phyloP scores from a whole-genome alignment of 164 flowering plant genomes.

The Stephania cephalantha region DNA sequence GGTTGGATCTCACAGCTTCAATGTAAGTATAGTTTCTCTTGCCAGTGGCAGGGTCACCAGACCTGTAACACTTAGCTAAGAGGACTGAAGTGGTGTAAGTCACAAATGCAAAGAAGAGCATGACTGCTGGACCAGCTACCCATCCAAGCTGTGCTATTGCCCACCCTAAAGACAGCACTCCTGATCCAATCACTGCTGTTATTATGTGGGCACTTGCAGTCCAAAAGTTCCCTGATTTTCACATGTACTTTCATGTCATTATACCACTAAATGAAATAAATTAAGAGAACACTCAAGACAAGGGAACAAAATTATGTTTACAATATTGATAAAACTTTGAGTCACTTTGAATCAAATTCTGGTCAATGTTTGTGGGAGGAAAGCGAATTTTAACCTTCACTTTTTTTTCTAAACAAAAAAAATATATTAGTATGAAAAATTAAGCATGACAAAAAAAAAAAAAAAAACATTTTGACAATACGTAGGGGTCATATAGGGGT shows the following conservation, averaged over 20 bases:
- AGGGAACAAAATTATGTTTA: too few species aligned
- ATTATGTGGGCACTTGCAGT: slow-evolving; percentile 6
- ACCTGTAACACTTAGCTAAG: not conserved
- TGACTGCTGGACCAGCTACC: not conserved
- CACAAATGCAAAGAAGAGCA: not conserved
- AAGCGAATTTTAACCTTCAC: too few species aligned
- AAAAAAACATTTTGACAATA: too few species aligned
- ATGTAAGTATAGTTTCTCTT: slow-evolving; percentile 6
- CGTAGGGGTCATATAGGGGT: too few species aligned
- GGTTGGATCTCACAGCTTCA: not conserved
- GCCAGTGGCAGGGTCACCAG: slow-evolving; percentile 1
- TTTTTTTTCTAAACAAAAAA: too few species aligned
- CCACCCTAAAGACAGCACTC: slow-evolving; percentile 6
- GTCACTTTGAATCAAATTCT: too few species aligned
- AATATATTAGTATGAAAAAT: too few species aligned
- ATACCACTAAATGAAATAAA: not conserved
- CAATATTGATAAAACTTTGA: too few species aligned
- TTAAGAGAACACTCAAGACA: too few species aligned
- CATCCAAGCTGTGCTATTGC: slow-evolving; percentile 4
- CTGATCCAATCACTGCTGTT: slow-evolving; percentile 4
- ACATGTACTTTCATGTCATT: too few species aligned
- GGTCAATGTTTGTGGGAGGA: too few species aligned
- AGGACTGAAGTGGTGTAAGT: not conserved
- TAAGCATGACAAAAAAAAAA: too few species aligned
- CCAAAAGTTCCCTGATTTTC: not conserved